A percentile compares a stretch with the other conserved stretches of the same genome.
Evolutionary conservation across 768 basidiomycete genomes (phyloP).

Genomic region (Podaxis rugospora): DNA sequence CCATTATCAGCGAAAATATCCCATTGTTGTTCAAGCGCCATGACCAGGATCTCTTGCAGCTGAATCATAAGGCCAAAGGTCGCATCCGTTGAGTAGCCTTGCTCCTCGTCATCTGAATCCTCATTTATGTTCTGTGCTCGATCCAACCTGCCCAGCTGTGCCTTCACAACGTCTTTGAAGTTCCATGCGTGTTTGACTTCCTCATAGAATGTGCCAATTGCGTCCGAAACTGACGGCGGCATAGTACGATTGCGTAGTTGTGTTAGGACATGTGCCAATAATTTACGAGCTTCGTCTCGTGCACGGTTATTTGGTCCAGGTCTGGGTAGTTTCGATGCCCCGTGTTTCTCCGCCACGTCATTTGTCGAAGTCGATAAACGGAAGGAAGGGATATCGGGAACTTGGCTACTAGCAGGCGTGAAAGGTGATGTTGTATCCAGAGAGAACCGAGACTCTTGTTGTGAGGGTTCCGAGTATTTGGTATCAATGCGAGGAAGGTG

Average conservation of each 20-base stretch:
- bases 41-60: conserved; percentile 53
- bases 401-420: conserved; percentile 3
- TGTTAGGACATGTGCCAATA: conserved; percentile 59
- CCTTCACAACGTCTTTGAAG: conserved; percentile 26
- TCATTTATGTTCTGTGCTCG: conserved; percentile 25
- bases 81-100: conserved; percentile 55
- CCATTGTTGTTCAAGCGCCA: conserved; percentile 56
- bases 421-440: conserved; percentile 8
- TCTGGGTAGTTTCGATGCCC: background rate
- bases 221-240: conserved; percentile 50
- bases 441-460: background rate
- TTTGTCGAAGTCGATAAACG: conserved; percentile 12
- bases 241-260: conserved; percentile 55
- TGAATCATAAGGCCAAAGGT: conserved; percentile 63
- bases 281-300: conserved; percentile 62
- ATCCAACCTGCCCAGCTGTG: conserved; percentile 10
- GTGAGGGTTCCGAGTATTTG: background rate
- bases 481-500: conserved; percentile 12
- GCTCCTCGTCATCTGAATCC: conserved; percentile 45
- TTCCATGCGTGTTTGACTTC: conserved; percentile 42
- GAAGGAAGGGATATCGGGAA: conserved; percentile 9
- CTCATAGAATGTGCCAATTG: conserved; percentile 37
- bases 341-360: background rate
- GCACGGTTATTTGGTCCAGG: conserved; percentile 19
- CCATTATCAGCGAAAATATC: conserved; percentile 51